Evolutionary conservation across 1,284 basidiomycete species (phyloP), one percentile per base, ranked within the genome.

Genomic region (Sparassis latifolia): DNA sequence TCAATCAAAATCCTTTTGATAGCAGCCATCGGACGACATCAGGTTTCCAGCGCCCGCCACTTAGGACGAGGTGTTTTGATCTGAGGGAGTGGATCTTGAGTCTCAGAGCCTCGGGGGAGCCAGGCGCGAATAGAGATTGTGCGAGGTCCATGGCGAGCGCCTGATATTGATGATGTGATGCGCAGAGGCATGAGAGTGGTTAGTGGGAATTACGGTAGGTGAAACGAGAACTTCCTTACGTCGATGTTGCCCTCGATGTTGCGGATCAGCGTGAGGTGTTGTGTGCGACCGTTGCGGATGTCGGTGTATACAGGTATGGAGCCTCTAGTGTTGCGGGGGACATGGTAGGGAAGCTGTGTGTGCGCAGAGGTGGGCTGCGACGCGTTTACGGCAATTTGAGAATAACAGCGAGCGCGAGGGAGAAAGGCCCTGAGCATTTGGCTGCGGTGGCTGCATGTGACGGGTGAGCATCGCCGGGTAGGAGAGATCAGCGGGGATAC

Each of bases 221-320:
- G 44, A 51, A 44, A 53, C 41, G 45, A 50, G 52, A 50, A 47
- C 40, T 45, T 54, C 12, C 70, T 50, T 56, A 78, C 78, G 52
- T 69, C 59, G 47, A 63, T 55, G 57, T 69, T 63, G 12, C 78
- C 78, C 41, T 76, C 62, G 4, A 80, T 67, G 63, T 79, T 76
- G 46, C 72, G 70, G 52, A 80, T 69, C 27, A 68, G 66, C 41
- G 76, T 66, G 33, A 77, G 67, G 57, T 79, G 71, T 52, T 77
- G 76, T 4, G 80, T 76, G 52, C 81, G 76, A 33, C 68, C 77
- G 63, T 84, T 86, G 57, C 82, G 80, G 48, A 85, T 65, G 64
- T 88, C 84, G 39, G 82, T 78, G 65, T 86, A 88, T 28, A 89
- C 82, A 45, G 86, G 86, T 31, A 89, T 73, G 45, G 77, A 76